These are phyloP conservation scores for Globisporangium uncinulatum DNA, from an alignment of 352 stramenopile species.

Conservation along the genomic window DNA sequence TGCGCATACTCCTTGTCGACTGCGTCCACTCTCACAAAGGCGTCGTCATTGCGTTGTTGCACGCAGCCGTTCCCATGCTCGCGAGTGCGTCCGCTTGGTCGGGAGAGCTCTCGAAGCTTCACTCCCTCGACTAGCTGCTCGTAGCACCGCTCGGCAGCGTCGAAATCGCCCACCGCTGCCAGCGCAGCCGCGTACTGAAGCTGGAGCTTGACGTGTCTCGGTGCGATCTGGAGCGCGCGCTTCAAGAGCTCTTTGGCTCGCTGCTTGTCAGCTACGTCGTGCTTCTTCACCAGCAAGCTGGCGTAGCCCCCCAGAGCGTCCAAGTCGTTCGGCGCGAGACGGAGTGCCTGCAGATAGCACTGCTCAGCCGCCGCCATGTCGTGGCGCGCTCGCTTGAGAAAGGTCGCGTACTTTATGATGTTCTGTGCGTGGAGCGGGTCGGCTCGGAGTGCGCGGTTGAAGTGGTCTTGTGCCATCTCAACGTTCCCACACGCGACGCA, in stretches of 20 bases:
- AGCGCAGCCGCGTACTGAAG: constrained; percentile 17
- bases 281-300: constrained; percentile 18
- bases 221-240: constrained; percentile 16
- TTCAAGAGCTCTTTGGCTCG: constrained; percentile 16
- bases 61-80: too few species aligned
- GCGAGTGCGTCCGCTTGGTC: too few species aligned
- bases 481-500: constrained; percentile 14
- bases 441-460: constrained; percentile 18
- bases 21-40: neutral
- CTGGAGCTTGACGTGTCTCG: constrained; percentile 14
- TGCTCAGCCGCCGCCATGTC: constrained; percentile 23
- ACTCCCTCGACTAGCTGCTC: constrained; percentile 11
- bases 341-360: constrained; percentile 22
- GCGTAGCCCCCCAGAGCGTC: constrained; percentile 26
- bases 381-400: constrained; percentile 19
- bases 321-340: constrained; percentile 16
- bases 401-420: constrained; percentile 27
- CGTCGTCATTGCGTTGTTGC: neutral
- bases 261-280: neutral
- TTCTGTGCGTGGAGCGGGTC: constrained; percentile 18
- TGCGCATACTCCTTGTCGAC: constrained; percentile 12
- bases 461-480: constrained; percentile 17
- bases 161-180: constrained; percentile 1
- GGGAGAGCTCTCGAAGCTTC: neutral
- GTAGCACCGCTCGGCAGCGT: constrained; percentile 5